Conservation (phyloP, 169 alveolate species). For the Theileria orientalis region DNA sequence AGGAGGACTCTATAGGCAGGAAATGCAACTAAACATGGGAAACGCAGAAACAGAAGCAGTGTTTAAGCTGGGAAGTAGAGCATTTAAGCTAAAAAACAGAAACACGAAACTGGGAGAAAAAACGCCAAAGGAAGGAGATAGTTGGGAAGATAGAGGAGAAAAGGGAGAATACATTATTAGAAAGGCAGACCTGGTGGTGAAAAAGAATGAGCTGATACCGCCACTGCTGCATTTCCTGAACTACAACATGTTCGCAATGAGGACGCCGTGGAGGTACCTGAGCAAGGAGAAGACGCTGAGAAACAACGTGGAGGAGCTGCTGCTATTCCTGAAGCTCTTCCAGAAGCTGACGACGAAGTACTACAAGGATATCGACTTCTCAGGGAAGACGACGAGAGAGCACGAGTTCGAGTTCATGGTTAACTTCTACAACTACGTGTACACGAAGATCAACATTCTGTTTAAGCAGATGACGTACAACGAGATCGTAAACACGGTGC, state of each 20-base stretch:
- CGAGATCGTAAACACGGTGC: neutral
- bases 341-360: conserved; percentile 67
- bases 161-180: too few relatives aligned
- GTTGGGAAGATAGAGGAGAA: too few relatives aligned
- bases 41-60: too few relatives aligned
- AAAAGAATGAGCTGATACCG: conserved; percentile 16
- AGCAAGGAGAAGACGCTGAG: conserved; percentile 70
- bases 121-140: too few relatives aligned
- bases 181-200: too few relatives aligned
- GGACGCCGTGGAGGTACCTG: conserved; percentile 78
- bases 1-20: too few relatives aligned
- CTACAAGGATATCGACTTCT: conserved; percentile 33
- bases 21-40: neutral
- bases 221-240: conserved; percentile 50
- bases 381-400: conserved; percentile 10
- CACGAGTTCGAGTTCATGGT: conserved; percentile 20
- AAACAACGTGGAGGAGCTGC: conserved; percentile 69
- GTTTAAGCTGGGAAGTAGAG: too few relatives aligned
- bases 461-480: neutral
- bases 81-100: too few relatives aligned
- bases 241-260: conserved; percentile 68
- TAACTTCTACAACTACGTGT: conserved; percentile 34
- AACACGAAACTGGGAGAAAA: too few relatives aligned
- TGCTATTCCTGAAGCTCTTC: conserved; percentile 66
- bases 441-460: conserved; percentile 4